phyloP scores from a whole-genome alignment of 2,329 filamentous ascomycete genomes.

The Penicillium glabrum region DNA sequence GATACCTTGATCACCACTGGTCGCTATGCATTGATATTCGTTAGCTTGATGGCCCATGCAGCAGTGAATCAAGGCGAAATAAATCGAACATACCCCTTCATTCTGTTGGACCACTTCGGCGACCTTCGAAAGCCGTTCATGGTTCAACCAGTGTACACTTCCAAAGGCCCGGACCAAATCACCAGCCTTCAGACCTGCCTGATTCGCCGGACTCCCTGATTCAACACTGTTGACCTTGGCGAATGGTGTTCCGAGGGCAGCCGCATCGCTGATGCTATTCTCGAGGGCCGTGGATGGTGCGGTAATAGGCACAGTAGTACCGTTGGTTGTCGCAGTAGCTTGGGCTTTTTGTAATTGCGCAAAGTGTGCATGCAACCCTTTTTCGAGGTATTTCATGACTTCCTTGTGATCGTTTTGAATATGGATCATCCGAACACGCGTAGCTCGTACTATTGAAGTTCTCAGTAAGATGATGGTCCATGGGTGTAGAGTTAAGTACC shows the following conservation, averaged over 20 bases:
- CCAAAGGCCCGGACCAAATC: slow-evolving; percentile 86
- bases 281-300: slow-evolving; percentile 20
- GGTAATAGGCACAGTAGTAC: slow-evolving; percentile 24
- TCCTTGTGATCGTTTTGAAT: slow-evolving; percentile 92
- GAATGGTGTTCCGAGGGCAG: slow-evolving; percentile 65
- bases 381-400: slow-evolving; percentile 80
- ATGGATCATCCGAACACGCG: slow-evolving; percentile 81
- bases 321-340: slow-evolving; percentile 32
- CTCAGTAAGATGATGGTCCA: slow-evolving; percentile 11
- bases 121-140: slow-evolving; percentile 81
- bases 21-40: slow-evolving; percentile 50
- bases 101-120: slow-evolving; percentile 88
- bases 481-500: slow-evolving; percentile 55
- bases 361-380: slow-evolving; percentile 85
- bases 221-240: slow-evolving; percentile 87
- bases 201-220: slow-evolving; percentile 73
- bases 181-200: slow-evolving; percentile 75
- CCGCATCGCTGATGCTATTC: slow-evolving; percentile 22
- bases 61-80: background rate
- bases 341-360: slow-evolving; percentile 64
- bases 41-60: background rate
- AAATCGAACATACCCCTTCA: slow-evolving; percentile 67
- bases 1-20: slow-evolving; percentile 68
- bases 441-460: slow-evolving; percentile 73
- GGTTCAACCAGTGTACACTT: slow-evolving; percentile 76